Conservation (phyloP, 2,329 filamentous ascomycete genomes). For the Ceratocystis smalleyi region DNA sequence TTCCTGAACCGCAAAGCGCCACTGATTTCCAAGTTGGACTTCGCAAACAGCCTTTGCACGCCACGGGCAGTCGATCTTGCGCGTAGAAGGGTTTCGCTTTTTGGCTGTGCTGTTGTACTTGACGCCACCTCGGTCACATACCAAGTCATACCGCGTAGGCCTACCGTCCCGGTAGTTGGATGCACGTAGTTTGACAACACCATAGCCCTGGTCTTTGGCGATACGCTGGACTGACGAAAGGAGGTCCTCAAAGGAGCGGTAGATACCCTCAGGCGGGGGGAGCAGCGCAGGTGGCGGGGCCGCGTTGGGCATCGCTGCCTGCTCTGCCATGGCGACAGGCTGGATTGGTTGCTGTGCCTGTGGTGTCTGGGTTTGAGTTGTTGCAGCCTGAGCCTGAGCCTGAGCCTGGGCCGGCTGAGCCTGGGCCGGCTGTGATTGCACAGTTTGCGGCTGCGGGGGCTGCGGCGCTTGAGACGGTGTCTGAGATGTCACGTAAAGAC, state of each 20-base stretch:
- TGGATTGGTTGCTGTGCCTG: constrained; percentile 14
- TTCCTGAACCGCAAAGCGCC: constrained; percentile 48
- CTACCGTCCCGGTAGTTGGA: constrained; percentile 50
- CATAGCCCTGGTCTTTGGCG: constrained; percentile 47
- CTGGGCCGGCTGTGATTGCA: constrained; percentile 1
- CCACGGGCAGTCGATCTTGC: constrained; percentile 49
- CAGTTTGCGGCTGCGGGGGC: constrained; percentile 4
- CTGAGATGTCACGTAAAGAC: constrained; percentile 16
- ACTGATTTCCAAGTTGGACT: constrained; percentile 46
- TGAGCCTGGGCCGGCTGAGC: constrained; percentile 3
- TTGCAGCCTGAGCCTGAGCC: constrained; percentile 4
- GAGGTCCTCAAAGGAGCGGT: constrained; percentile 42
- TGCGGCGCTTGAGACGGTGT: constrained; percentile 9
- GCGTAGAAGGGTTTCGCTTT: constrained; percentile 47
- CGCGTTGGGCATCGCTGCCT: constrained; percentile 28
- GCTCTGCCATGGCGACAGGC: constrained; percentile 24
- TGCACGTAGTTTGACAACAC: constrained; percentile 45
- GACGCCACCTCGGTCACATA: constrained; percentile 47
- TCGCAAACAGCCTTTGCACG: constrained; percentile 49
- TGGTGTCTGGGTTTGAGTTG: neutral
- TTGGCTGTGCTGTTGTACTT: constrained; percentile 51
- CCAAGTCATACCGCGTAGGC: constrained; percentile 46
- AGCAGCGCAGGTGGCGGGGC: constrained; percentile 34
- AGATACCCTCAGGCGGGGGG: constrained; percentile 45
- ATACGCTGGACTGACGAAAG: constrained; percentile 42